Conservation (phyloP, 2,329 filamentous ascomycete genomes). For the Aurifilum marmelostoma region DNA sequence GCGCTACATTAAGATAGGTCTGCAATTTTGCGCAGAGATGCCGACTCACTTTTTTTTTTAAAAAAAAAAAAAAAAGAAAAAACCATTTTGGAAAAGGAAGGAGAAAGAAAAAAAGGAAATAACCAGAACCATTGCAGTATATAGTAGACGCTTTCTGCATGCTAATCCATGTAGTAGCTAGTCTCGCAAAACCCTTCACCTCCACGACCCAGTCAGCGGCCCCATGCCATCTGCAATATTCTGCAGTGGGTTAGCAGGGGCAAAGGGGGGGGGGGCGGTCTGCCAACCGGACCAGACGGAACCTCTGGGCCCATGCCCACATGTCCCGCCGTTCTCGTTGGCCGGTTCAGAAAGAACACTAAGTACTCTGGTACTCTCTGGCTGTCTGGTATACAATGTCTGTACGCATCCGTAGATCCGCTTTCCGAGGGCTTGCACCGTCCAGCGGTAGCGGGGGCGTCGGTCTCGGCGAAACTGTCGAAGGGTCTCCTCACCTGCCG, state of each 20-base stretch:
- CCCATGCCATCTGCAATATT: too few species aligned
- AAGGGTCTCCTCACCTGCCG: not conserved
- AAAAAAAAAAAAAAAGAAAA: too few species aligned
- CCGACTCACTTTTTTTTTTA: too few species aligned
- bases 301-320: not conserved
- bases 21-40: too few species aligned
- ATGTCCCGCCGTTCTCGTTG: not conserved
- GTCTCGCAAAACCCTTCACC: not conserved
- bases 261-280: not conserved
- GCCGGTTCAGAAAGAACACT: not conserved
- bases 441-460: not conserved
- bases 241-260: not conserved
- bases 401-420: not conserved
- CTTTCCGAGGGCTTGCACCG: not conserved
- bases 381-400: too few species aligned
- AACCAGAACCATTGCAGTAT: too few species aligned
- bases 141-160: not conserved
- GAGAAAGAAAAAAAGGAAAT: too few species aligned
- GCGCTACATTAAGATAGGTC: too few species aligned
- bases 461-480: not conserved
- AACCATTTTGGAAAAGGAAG: too few species aligned
- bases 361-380: not conserved
- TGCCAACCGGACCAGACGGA: not conserved
- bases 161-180: not conserved
- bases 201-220: not conserved